Base-by-base conservation (phyloP, 805 yeast species). In the Saccharomyces kudriavzevii region DNA sequence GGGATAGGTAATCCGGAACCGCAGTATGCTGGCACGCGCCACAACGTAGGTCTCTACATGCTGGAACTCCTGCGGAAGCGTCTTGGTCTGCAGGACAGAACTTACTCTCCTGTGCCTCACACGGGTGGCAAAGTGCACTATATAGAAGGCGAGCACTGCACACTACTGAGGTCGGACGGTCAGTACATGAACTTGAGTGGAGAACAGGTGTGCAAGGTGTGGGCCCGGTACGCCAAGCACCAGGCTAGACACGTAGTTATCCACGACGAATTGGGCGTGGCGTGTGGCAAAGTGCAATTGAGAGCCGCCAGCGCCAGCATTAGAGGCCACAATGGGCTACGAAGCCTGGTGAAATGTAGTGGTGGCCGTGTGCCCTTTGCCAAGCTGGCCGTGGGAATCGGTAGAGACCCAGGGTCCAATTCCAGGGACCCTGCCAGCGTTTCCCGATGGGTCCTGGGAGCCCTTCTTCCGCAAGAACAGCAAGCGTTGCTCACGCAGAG, bases 241-340 rank as follows among this genome's bases (percentile, higher is more conserved):
- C 30, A 74, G 49, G 74, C 78, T 2, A 69, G 64, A 8, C 71
- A 83, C 54, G 74, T 89, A 1, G 78, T 89, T 0, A 61, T 90
- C 1, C 95, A 88, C 64, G 97, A 91, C 66, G 97, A 91, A 59
- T 65, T 90, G 47, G 84, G 82, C 55, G 65, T 83, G 13, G 79
- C 78, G 0, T 58, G 83, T 2, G 97, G 97, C 0, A 78, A 80
- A 51, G 72, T 83, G 22, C 85, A 85, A 60, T 65, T 85, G 1
- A 74, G 92, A 48, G 73, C 71, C 17, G 83, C 82, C 13, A 78
- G 81, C 1, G 74, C 85, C 0, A 79, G 88, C 46, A 76, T 83
- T 14, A 74, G 94, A 47, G 97, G 96, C 0, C 98, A 91, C 62
- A 89, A 89, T 63, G 97, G 97, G 0, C 73, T 91, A 27, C 77